These are phyloP conservation scores for Pharus latifolius DNA, from an alignment of 176 grass and related monocot genomes.

Conservation along the genomic window DNA sequence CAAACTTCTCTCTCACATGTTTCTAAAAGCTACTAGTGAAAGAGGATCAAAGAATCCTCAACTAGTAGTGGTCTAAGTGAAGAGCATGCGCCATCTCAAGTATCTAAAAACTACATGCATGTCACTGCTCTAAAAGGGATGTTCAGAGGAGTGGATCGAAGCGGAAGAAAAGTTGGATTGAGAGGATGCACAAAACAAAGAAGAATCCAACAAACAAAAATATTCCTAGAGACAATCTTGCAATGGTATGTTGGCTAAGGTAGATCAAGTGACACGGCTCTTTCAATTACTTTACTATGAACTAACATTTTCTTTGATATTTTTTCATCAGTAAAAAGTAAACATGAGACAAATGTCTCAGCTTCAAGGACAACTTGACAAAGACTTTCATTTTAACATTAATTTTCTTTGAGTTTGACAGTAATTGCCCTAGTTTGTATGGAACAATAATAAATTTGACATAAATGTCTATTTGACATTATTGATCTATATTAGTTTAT, in stretches of 20 bases:
- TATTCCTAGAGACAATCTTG: too few relatives aligned
- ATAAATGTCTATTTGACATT: background rate
- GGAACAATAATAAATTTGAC: background rate
- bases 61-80: background rate
- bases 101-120: background rate
- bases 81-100: background rate
- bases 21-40: background rate
- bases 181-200: background rate
- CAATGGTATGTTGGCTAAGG: background rate
- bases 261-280: too few relatives aligned
- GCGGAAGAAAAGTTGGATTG: background rate
- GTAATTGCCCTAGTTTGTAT: too few relatives aligned
- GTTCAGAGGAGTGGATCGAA: background rate
- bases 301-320: too few relatives aligned
- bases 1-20: background rate
- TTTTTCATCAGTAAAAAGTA: too few relatives aligned
- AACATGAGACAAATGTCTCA: too few relatives aligned
- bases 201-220: background rate
- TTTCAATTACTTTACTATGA: too few relatives aligned
- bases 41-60: background rate
- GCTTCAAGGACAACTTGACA: too few relatives aligned
- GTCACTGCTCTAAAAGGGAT: background rate
- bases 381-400: too few relatives aligned
- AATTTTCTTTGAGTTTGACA: too few relatives aligned
- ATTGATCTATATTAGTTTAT: background rate